phyloP scores from a whole-genome alignment of 2,329 filamentous ascomycete genomes.

The Cytospora piceicola region DNA sequence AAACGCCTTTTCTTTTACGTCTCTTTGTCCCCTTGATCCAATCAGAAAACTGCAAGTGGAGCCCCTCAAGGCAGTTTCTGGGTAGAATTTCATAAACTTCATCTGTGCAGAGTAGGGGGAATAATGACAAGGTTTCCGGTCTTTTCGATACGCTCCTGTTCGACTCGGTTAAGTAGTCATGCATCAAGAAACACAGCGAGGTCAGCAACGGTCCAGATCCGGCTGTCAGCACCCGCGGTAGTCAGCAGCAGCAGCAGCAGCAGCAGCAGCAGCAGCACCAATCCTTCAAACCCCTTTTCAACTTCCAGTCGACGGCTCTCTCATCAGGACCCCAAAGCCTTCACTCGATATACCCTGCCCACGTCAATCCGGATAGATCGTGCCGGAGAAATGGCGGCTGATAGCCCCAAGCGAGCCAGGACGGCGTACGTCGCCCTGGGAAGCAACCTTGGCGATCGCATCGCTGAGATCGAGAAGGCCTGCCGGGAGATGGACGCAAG shows the following conservation, averaged over 20 bases:
- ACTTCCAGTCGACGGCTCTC: constrained; percentile 19
- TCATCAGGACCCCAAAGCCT: constrained; percentile 15
- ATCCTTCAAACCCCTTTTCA: constrained; percentile 24
- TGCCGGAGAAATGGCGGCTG: constrained; percentile 34
- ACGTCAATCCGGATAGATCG: constrained; percentile 32
- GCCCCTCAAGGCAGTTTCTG: constrained; percentile 6
- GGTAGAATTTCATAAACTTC: constrained; percentile 14
- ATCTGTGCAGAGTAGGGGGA: background rate
- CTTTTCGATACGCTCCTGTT: constrained; percentile 5
- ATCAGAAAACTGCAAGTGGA: constrained; percentile 19
- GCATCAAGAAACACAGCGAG: constrained; percentile 15
- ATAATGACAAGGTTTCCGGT: constrained; percentile 24
- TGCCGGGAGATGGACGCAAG: constrained; percentile 75
- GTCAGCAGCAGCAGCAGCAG: constrained; percentile 3
- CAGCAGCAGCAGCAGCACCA: background rate
- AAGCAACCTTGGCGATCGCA: constrained; percentile 87
- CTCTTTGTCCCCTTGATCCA: background rate
- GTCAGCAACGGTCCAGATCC: constrained; percentile 20
- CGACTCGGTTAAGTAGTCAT: constrained; percentile 17
- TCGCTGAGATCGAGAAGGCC: constrained; percentile 83
- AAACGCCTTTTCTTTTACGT: background rate
- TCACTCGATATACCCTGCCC: constrained; percentile 31
- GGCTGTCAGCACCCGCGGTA: constrained; percentile 18
- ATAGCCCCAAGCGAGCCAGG: constrained; percentile 39
- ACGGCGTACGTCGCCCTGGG: constrained; percentile 84